Evolutionary conservation across 73 alveolate species (phyloP).

Genomic region (Halteria grandinella): DNA sequence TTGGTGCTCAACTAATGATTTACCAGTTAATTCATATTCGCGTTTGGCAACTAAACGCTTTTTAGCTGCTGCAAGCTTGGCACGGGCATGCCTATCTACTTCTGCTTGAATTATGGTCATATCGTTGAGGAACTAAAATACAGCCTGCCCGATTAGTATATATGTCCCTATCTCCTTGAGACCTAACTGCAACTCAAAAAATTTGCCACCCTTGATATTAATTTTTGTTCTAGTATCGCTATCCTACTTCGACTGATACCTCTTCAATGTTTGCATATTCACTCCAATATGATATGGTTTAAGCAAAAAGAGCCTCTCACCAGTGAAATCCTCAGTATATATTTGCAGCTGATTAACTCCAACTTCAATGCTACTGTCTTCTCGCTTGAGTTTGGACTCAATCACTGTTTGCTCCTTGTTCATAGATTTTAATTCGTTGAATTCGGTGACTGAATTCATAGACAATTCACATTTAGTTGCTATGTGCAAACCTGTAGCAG

Average conservation of each 20-base stretch:
- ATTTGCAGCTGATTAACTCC: background rate
- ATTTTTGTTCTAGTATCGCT: background rate
- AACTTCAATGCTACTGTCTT: too few species aligned
- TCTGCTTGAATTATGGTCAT: background rate
- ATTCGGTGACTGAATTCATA: too few species aligned
- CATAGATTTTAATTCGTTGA: too few species aligned
- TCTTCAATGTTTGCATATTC: background rate
- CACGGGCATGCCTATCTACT: too few species aligned
- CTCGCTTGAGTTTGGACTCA: too few species aligned
- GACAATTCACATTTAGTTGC: too few species aligned
- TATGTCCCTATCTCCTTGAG: constrained; percentile 8
- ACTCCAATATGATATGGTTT: constrained; percentile 9
- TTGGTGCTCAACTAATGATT: too few species aligned
- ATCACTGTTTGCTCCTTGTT: too few species aligned
- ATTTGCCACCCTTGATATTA: background rate
- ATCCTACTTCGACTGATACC: background rate
- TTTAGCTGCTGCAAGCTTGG: too few species aligned
- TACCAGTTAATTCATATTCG: too few species aligned
- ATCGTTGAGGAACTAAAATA: constrained; percentile 1
- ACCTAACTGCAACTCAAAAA: background rate
- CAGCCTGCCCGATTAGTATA: background rate
- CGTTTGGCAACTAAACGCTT: too few species aligned
- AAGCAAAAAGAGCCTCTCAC: background rate
- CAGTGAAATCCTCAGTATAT: background rate
- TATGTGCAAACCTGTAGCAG: too few species aligned